phyloP scores from a whole-genome alignment of 257 asterid species.

The Jaltomata sinuosa region DNA sequence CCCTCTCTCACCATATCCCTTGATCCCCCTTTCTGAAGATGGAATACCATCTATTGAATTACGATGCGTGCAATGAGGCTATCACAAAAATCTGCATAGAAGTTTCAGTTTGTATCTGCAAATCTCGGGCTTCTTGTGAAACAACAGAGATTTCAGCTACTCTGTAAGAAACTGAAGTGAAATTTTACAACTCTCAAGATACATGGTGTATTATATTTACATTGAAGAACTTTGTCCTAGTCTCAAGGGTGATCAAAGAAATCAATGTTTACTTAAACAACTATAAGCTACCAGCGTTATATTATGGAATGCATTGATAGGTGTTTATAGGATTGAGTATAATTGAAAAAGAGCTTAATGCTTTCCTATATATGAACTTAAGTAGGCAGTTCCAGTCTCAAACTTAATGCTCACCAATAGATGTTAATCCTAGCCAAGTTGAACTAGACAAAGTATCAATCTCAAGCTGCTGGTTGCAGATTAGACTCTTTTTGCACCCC shows the following conservation, averaged over 20 bases:
- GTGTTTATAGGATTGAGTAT: background rate
- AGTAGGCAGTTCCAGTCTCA: background rate
- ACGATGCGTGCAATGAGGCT: background rate
- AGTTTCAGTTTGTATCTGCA: background rate
- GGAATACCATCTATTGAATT: background rate
- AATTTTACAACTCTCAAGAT: background rate
- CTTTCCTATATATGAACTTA: background rate
- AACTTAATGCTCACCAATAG: background rate
- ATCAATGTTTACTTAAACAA: background rate
- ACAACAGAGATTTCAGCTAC: background rate
- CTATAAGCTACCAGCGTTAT: background rate
- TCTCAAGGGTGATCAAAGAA: background rate
- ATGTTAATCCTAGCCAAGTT: background rate
- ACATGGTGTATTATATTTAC: background rate
- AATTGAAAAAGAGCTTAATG: background rate
- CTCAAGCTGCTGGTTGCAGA: conserved; percentile 47
- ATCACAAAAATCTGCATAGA: background rate
- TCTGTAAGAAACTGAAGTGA: background rate
- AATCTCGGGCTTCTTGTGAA: background rate
- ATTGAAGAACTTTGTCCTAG: background rate
- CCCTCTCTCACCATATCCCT: conserved; percentile 31
- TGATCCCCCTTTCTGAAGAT: conserved; percentile 39
- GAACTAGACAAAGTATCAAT: background rate
- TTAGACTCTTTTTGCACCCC: conserved; percentile 37
- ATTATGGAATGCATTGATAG: background rate